Base-by-base conservation (phyloP, 257 asterid species). In the Eucommia ulmoides region DNA sequence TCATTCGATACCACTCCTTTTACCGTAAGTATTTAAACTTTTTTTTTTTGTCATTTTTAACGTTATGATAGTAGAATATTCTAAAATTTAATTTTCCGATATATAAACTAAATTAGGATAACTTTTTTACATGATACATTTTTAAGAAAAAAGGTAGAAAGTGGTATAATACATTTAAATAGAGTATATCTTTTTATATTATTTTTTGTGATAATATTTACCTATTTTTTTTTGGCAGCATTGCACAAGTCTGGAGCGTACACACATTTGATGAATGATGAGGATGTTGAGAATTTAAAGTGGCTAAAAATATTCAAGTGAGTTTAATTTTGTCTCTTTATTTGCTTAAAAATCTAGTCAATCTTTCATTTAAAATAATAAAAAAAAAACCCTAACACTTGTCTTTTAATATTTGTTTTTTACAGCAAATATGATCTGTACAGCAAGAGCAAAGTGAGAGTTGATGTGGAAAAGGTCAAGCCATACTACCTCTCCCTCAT, bases 341-440 rank as follows among this genome's bases (percentile, higher is more conserved):
- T 19, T 17, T 0, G 22, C 8, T 2, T 5, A 49, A 38, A 26
- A 15, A 21, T 24, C 42, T 19, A 41, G 12, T 14, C 24, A 0
- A 19, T 24, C 15, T 45, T 15, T 41, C 23, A 21, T 1, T 6
- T 18, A 5, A 38, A 14, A 18, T 20, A 24, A 3, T 23, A 12
- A 3, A 51, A 46, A 25, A n/a, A n/a, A n/a, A n/a, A n/a, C n/a
- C n/a, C n/a, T n/a, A n/a, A n/a, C n/a, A n/a, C n/a, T n/a, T n/a
- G n/a, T n/a, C n/a, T n/a, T n/a, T n/a, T n/a, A n/a, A 23, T 46
- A 2, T n/a, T 12, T 33, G 25, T 19, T 20, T 16, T 10, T 35
- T 63, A 66, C 83, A 83, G 96, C 73, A 87, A 83, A 38, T 87
- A 83, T 50, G 96, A 87, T 56, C 63, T 83, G 0, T 83, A 80